Evolutionary conservation across 495 filamentous ascomycete species (phyloP).

Genomic region (Penicillium mononematosum): DNA sequence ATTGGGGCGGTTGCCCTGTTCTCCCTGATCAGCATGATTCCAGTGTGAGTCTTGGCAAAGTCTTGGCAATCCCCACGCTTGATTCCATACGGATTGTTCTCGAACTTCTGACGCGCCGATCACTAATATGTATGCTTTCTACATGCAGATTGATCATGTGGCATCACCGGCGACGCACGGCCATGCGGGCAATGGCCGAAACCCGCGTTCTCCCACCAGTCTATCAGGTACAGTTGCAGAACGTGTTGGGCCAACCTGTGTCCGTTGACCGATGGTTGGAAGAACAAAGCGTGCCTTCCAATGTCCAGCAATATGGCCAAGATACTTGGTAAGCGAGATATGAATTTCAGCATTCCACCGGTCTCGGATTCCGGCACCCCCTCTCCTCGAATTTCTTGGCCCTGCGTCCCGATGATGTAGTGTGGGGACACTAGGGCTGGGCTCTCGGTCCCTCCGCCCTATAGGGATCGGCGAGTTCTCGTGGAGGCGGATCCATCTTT

Average conservation of each 20-base stretch:
- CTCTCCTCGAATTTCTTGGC: conserved; percentile 22
- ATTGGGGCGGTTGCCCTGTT: conserved; percentile 37
- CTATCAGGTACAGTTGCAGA: conserved; percentile 12
- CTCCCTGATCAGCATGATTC: conserved; percentile 33
- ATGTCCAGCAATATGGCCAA: conserved; percentile 25
- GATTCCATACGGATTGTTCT: conserved; percentile 21
- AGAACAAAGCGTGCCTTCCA: conserved; percentile 23
- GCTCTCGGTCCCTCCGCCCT: conserved; percentile 17
- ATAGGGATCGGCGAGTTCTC: conserved; percentile 9
- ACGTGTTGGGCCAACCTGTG: conserved; percentile 12
- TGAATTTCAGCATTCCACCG: conserved; percentile 1
- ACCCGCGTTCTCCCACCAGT: conserved; percentile 3
- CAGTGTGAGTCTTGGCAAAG: conserved; percentile 40
- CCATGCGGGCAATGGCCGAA: conserved; percentile 4
- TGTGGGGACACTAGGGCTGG: conserved; percentile 36
- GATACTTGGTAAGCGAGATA: conserved; percentile 34
- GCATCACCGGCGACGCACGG: conserved; percentile 24
- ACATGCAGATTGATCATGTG: conserved; percentile 31
- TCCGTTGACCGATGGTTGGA: conserved; percentile 34
- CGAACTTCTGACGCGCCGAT: conserved; percentile 11
- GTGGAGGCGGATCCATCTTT: background rate
- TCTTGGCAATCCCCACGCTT: conserved; percentile 18
- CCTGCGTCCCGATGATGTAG: conserved; percentile 21
- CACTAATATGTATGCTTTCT: conserved; percentile 7
- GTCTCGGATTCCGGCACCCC: conserved; percentile 1